Conservation (phyloP, 2,329 filamentous ascomycete genomes). For the Penicillium brasilianum region DNA sequence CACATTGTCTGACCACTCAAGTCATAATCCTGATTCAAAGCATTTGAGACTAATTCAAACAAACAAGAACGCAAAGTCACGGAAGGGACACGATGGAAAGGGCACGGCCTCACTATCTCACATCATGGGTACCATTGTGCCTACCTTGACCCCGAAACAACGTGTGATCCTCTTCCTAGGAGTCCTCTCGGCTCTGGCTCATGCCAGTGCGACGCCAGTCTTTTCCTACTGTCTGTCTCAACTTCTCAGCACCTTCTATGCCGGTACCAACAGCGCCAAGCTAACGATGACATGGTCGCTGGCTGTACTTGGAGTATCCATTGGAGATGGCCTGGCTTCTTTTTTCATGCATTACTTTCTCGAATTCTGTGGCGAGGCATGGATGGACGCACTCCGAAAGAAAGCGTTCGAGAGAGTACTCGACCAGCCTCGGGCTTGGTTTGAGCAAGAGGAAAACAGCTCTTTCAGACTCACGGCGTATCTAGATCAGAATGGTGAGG, state of each 20-base stretch:
- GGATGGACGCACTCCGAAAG: slow-evolving; percentile 74
- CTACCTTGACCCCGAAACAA: slow-evolving; percentile 59
- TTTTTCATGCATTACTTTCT: slow-evolving; percentile 73
- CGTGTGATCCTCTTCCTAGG: slow-evolving; percentile 64
- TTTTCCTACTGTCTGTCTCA: slow-evolving; percentile 79
- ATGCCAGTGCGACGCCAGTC: slow-evolving; percentile 70
- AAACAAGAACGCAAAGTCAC: neutral
- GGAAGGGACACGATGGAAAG: slow-evolving; percentile 12
- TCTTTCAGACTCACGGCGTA: slow-evolving; percentile 69
- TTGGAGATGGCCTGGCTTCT: slow-evolving; percentile 67
- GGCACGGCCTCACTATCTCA: slow-evolving; percentile 46
- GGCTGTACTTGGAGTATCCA: slow-evolving; percentile 69
- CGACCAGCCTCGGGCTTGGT: slow-evolving; percentile 78
- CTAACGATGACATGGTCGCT: slow-evolving; percentile 70
- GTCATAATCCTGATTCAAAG: neutral
- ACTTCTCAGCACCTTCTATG: slow-evolving; percentile 72
- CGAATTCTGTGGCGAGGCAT: slow-evolving; percentile 73
- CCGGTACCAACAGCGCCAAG: slow-evolving; percentile 53
- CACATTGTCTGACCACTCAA: neutral
- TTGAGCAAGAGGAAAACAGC: slow-evolving; percentile 70
- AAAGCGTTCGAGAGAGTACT: slow-evolving; percentile 73
- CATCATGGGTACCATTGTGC: slow-evolving; percentile 75
- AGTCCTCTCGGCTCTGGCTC: slow-evolving; percentile 64
- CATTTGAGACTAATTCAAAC: neutral
- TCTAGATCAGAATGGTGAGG: slow-evolving; percentile 81